phyloP scores from a whole-genome alignment of 768 basidiomycete genomes.

The Collybiopsis confluens region DNA sequence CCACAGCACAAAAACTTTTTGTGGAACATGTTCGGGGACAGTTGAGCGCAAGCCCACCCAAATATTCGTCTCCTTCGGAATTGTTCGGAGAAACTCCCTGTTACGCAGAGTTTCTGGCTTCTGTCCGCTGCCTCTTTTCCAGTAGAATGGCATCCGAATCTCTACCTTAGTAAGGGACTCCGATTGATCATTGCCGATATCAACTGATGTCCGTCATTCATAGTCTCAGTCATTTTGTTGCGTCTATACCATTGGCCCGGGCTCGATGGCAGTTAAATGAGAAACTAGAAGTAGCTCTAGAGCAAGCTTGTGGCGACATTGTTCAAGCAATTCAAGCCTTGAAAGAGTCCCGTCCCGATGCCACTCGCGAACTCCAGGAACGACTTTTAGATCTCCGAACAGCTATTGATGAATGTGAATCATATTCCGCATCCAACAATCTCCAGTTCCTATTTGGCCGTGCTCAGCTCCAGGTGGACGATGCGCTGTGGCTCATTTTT shows the following conservation, averaged over 20 bases:
- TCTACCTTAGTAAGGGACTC: constrained; percentile 7
- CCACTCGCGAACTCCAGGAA: constrained; percentile 5
- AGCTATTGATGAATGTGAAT: constrained; percentile 6
- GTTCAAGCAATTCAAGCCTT: constrained; percentile 10
- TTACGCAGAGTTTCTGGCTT: constrained; percentile 2
- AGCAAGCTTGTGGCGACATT: constrained; percentile 1
- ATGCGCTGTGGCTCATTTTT: constrained; percentile 4
- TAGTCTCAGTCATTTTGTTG: neutral
- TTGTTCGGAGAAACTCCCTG: neutral
- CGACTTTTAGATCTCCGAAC: constrained; percentile 5
- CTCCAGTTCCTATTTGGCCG: constrained; percentile 11
- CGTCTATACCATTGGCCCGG: neutral
- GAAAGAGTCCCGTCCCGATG: constrained; percentile 9
- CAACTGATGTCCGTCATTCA: neutral
- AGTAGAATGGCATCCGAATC: constrained; percentile 8
- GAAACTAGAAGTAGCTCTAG: neutral
- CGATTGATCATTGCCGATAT: too few relatives aligned
- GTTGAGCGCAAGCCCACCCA: neutral
- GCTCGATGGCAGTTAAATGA: neutral
- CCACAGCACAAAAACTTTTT: neutral
- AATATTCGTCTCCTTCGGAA: neutral
- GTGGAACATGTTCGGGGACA: constrained; percentile 5
- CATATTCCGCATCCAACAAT: constrained; percentile 1
- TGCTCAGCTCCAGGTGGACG: constrained; percentile 11
- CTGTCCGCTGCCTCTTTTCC: constrained; percentile 1